Conservation (phyloP, 1,284 basidiomycete genomes). For the Wallemia hederae region DNA sequence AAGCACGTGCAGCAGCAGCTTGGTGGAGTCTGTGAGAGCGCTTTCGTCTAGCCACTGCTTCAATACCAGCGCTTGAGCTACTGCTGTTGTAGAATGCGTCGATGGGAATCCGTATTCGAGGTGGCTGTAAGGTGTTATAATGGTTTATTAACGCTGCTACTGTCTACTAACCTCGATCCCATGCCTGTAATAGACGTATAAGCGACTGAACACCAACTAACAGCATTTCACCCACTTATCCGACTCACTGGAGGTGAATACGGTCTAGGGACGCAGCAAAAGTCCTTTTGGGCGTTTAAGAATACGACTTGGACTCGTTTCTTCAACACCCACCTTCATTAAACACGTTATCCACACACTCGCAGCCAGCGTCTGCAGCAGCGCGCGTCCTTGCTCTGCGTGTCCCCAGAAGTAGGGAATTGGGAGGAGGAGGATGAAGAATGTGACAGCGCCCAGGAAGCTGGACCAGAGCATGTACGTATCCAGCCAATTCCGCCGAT, state of each 20-base stretch:
- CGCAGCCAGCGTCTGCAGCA: slow-evolving; percentile 39
- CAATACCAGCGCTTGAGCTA: slow-evolving; percentile 59
- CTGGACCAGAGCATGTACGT: slow-evolving; percentile 41
- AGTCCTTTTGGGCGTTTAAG: no score
- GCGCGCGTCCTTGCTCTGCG: slow-evolving; percentile 33
- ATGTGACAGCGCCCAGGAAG: slow-evolving; percentile 35
- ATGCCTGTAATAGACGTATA: slow-evolving; percentile 29
- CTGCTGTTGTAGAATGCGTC: slow-evolving; percentile 72
- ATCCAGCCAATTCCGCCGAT: slow-evolving; percentile 45
- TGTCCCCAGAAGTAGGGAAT: slow-evolving; percentile 65
- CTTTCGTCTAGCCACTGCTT: slow-evolving; percentile 16
- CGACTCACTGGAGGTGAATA: slow-evolving; percentile 69
- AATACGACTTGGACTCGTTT: no score
- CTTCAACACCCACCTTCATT: no score
- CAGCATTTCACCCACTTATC: slow-evolving; percentile 19
- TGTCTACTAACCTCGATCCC: slow-evolving; percentile 36
- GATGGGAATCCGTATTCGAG: slow-evolving; percentile 85
- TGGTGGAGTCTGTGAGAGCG: slow-evolving; percentile 23
- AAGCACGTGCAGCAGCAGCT: slow-evolving; percentile 17
- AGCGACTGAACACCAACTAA: slow-evolving; percentile 12
- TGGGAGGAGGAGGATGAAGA: slow-evolving; percentile 73
- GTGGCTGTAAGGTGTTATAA: slow-evolving; percentile 3
- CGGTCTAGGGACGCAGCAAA: slow-evolving; percentile 68
- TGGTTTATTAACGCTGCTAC: slow-evolving; percentile 9
- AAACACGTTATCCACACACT: slow-evolving; percentile 64